Percentiles rank a stretch among this genome's conserved stretches.
Evolutionary conservation across 148 eudicot genomes (phyloP).

Genomic region (Cornus florida): DNA sequence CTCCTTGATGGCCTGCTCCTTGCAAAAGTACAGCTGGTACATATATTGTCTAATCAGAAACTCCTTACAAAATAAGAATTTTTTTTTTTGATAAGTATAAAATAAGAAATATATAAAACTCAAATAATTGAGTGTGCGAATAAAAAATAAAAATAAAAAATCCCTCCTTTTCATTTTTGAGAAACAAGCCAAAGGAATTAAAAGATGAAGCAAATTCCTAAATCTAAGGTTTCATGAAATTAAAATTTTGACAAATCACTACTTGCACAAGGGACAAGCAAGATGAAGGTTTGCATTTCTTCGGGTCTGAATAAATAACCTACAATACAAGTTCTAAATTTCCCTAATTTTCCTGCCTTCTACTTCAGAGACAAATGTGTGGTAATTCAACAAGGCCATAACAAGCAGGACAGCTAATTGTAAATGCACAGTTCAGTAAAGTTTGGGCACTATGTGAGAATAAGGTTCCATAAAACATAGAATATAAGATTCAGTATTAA

Average conservation of each 20-base stretch:
- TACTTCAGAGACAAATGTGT: neutral
- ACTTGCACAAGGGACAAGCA: too few species aligned
- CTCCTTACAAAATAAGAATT: neutral
- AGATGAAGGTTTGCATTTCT: too few species aligned
- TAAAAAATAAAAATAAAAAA: neutral
- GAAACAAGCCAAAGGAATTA: neutral
- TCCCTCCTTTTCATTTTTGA: neutral
- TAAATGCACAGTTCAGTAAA: too few species aligned
- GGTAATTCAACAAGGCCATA: neutral
- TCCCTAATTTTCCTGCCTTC: neutral
- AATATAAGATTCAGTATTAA: too few species aligned
- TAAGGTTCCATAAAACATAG: neutral
- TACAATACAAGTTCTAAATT: neutral
- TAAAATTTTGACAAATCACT: too few species aligned
- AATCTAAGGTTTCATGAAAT: too few species aligned
- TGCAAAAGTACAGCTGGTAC: conserved; percentile 52
- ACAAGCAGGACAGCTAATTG: too few species aligned
- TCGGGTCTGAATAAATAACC: too few species aligned
- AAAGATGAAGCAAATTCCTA: neutral
- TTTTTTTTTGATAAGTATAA: too few species aligned
- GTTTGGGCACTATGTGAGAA: neutral
- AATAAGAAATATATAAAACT: neutral
- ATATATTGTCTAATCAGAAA: conserved; percentile 6
- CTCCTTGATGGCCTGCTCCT: conserved; percentile 56
- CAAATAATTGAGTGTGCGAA: neutral